Base-by-base conservation (phyloP, 805 yeast genomes). In the Cyberlindnera sargentensis region DNA sequence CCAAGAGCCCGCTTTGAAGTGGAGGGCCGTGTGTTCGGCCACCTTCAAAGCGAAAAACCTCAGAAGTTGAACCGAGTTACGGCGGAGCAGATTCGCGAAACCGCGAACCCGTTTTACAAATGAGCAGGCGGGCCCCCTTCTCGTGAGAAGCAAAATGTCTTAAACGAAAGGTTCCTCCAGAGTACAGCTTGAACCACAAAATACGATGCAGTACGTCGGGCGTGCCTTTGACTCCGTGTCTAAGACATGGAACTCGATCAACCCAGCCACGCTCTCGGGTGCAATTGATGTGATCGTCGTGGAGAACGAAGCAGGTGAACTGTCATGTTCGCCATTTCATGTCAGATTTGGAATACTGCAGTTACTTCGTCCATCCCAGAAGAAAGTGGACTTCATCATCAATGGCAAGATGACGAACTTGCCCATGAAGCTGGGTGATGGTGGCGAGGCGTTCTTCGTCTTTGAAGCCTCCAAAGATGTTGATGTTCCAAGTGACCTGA, bases 391-490 rank as follows among this genome's bases (percentile, higher is more conserved):
- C 44, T 82, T 93, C 50, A 75, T 78, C 35, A 95, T 93, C 34
- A 93, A 93, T 64, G 97, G 84, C 32, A 74, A 74, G 47, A 72
- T 79, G 37, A 84, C 95, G 0, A 82, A 86, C 52, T 67, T 91
- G 39, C 96, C 96, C 7, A 93, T 93, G 98, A 93, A 93, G 62
- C 68, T 93, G 37, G 95, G 96, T 11, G 99, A 93, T 47, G 96
- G 95, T 6, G 99, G 99, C 10, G 99, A 93, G 63, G 99, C 98
- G 0, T 89, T 89, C 61, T 93, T 93, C 59, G 98, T 93, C 35
- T 91, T 93, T 66, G 96, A 89, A 57, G 84, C 96, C 1, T 74
- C 73, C 34, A 76, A 73, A 36, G 73, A 73, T 37, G 57, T 62
- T 8, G 67, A 67, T 32, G 81, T 93, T 25, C 95, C 96, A 1